phyloP scores from a whole-genome alignment of 2,329 filamentous ascomycete species.

The Diaporthe eres region DNA sequence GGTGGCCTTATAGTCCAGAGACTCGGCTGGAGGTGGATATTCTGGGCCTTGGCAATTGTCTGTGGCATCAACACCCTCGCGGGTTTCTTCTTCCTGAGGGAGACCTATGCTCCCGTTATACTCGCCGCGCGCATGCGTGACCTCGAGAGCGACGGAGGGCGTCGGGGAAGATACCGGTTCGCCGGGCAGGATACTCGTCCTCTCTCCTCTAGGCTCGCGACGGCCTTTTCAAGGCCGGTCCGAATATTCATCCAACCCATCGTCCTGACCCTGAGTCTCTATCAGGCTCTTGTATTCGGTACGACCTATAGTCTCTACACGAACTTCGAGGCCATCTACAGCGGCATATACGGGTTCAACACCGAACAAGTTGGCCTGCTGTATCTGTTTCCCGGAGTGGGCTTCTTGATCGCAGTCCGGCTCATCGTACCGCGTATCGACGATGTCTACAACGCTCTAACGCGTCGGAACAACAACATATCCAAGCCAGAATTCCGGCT shows the following conservation, averaged over 20 bases:
- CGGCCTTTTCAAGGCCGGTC: conserved; percentile 31
- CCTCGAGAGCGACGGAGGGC: not conserved
- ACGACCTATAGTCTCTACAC: conserved; percentile 38
- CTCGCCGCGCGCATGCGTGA: conserved; percentile 25
- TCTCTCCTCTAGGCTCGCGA: conserved; percentile 24
- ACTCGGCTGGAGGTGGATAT: conserved; percentile 39
- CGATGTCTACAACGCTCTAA: conserved; percentile 36
- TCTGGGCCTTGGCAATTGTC: conserved; percentile 32
- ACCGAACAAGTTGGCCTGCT: conserved; percentile 36
- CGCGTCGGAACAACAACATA: conserved; percentile 24
- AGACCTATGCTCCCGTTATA: conserved; percentile 34
- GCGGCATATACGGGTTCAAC: conserved; percentile 35
- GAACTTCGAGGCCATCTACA: conserved; percentile 37
- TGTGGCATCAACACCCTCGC: conserved; percentile 32
- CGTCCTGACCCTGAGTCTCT: conserved; percentile 35
- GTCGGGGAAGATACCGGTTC: conserved; percentile 12
- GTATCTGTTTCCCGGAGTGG: conserved; percentile 35
- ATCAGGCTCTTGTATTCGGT: conserved; percentile 37
- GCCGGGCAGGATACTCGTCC: conserved; percentile 31
- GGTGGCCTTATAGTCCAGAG: conserved; percentile 37
- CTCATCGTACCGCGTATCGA: conserved; percentile 37
- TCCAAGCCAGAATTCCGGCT: conserved; percentile 37
- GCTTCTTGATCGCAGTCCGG: conserved; percentile 34
- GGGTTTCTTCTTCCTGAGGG: conserved; percentile 29
- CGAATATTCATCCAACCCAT: conserved; percentile 38